phyloP scores from a whole-genome alignment of 2,329 filamentous ascomycete genomes.

The Colletotrichum simmondsii region DNA sequence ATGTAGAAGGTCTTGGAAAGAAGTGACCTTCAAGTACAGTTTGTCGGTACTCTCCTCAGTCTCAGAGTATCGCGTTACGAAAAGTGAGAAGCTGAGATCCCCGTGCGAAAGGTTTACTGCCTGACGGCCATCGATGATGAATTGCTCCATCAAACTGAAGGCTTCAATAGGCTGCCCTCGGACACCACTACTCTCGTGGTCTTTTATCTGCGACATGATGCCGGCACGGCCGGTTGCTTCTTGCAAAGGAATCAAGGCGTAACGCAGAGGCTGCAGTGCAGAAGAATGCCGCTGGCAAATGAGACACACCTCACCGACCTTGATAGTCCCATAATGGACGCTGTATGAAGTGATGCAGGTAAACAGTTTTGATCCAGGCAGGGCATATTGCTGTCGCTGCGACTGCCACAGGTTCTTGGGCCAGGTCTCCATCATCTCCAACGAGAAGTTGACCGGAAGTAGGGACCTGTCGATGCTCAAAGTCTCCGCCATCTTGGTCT shows the following conservation, averaged over 20 bases:
- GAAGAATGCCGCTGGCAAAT: slow-evolving; percentile 4
- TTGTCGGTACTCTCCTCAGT: not conserved
- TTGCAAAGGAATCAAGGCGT: not conserved
- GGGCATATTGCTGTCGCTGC: not conserved
- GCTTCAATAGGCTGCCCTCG: not conserved
- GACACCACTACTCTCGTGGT: not conserved
- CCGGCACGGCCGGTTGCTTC: not conserved
- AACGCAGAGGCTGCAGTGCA: not conserved
- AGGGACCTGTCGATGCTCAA: not conserved
- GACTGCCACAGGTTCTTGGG: not conserved
- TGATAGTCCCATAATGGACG: not conserved
- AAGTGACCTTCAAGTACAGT: not conserved
- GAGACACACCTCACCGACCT: not conserved
- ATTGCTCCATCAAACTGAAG: slow-evolving; percentile 2
- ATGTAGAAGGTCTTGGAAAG: not conserved
- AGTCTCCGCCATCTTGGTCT: not conserved
- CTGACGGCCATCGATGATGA: slow-evolving; percentile 2
- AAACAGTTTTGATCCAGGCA: not conserved
- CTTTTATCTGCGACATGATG: not conserved
- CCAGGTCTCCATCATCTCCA: not conserved
- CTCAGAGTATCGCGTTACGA: slow-evolving; percentile 6
- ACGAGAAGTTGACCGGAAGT: not conserved
- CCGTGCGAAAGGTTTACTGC: not conserved
- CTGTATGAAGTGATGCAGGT: not conserved
- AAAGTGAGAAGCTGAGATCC: not conserved